Evolutionary conservation across 345 rosid genomes (phyloP).

Genomic region (Erucastrum elatum): DNA sequence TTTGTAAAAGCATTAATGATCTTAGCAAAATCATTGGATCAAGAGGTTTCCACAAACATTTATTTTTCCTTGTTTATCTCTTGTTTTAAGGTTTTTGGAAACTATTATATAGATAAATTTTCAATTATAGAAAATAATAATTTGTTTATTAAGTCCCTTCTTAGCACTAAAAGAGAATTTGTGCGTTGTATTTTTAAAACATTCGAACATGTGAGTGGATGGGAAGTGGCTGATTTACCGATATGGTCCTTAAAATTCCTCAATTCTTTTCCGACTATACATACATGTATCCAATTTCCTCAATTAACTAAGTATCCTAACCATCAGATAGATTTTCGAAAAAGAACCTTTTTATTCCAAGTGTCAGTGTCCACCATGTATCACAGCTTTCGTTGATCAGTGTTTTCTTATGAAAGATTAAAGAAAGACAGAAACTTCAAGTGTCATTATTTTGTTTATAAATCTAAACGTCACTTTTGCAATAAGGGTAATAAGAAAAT

Average conservation of each 20-base stretch:
- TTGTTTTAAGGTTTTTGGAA: no score
- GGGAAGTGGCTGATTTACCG: conserved; percentile 29
- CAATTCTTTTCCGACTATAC: not conserved
- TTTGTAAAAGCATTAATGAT: no score
- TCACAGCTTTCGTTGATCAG: conserved; percentile 20
- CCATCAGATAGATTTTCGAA: not conserved
- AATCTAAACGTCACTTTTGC: conserved; percentile 26
- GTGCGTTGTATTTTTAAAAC: not conserved
- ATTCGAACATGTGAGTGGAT: conserved; percentile 34
- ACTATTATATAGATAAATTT: no score
- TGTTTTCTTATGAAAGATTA: not conserved
- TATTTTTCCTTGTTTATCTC: no score
- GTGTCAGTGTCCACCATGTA: conserved; percentile 29
- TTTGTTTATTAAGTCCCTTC: not conserved
- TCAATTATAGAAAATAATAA: no score
- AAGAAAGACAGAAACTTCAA: conserved; percentile 12
- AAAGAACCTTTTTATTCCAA: conserved; percentile 12
- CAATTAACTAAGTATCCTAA: not conserved
- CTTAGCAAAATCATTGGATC: no score
- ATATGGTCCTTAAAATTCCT: conserved; percentile 9
- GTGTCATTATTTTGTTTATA: conserved; percentile 19
- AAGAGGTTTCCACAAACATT: no score
- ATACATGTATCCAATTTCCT: not conserved
- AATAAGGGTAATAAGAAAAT: conserved; percentile 29
- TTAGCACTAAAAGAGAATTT: conserved; percentile 28